Evolutionary conservation across 495 filamentous ascomycete species (phyloP), one percentile per base, ranked within the genome.

Genomic region (Hypoxylon rickii): DNA sequence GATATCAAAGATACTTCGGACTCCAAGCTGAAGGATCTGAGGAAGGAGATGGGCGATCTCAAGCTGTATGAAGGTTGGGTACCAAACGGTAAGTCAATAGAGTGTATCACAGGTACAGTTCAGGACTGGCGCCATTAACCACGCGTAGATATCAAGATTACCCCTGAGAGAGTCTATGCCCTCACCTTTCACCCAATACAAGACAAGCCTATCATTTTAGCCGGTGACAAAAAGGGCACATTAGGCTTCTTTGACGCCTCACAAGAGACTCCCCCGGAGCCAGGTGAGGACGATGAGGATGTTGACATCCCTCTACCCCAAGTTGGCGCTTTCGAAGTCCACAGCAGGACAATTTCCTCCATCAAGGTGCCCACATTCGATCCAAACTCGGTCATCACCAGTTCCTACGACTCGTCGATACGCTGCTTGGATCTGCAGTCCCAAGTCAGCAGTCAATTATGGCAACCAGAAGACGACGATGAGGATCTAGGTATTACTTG

Each of bases 391-490:
- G 76, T 97, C 20, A 94, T 87, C 63, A 89, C 93, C 0, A 82
- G 86, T 13, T 96, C 92, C n/a, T 97, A 97, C 66, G 94, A 98
- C 73, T 92, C 89, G 36, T 91, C 89, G 0, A 89, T 98, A 61
- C 87, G 95, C 2, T 89, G 88, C 53, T 76, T 97, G 38, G 91
- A 97, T 65, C 76, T 98, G 0, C 82, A 85, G 37, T 89, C 89
- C 63, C 88, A 86, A 10, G 77, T 88, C 10, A 88, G 89, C 0
- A 80, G 85, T 0, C 88, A 97, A 63, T 77, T 90, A 8, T 96
- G 89, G 68, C 89, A 87, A 0, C 90, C 90, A 0, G 68, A 77
- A 3, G 86, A 86, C 45, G 75, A 79, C 2, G 76, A 80, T 20
- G 81, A 84, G 3, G 93, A 96, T 54, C 75, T 88, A 26, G 87